Evolutionary conservation across 1,139 yeast species (phyloP).

Genomic region (Hyphopichia burtonii): DNA sequence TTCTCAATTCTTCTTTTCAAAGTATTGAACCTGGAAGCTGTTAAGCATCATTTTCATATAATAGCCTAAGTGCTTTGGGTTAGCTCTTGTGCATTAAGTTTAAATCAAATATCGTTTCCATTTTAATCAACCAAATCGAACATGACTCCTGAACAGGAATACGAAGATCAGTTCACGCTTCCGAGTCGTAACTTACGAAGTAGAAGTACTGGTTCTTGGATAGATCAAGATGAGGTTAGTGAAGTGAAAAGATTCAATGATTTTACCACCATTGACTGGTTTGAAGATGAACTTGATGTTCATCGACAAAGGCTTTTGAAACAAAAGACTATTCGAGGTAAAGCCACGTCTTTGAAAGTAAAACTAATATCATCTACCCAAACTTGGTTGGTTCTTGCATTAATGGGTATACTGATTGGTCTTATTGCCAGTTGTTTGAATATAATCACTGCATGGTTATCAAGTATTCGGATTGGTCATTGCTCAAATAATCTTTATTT

Average conservation of each 20-base stretch:
- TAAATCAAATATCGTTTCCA: too few species aligned
- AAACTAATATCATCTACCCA: slow-evolving; percentile 50
- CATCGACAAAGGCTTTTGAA: slow-evolving; percentile 40
- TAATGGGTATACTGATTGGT: slow-evolving; percentile 78
- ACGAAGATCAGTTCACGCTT: background rate
- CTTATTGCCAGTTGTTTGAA: slow-evolving; percentile 78
- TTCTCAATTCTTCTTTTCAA: too few species aligned
- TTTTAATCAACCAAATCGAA: too few species aligned
- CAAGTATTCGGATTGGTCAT: slow-evolving; percentile 74
- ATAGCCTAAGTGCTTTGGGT: too few species aligned
- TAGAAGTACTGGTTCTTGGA: slow-evolving; percentile 38
- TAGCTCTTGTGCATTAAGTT: too few species aligned
- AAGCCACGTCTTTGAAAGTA: slow-evolving; percentile 17
- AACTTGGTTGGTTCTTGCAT: slow-evolving; percentile 73
- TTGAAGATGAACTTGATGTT: slow-evolving; percentile 67
- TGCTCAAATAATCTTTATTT: slow-evolving; percentile 71
- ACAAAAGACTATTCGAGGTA: slow-evolving; percentile 12
- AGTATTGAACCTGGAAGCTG: too few species aligned
- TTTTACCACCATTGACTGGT: slow-evolving; percentile 81
- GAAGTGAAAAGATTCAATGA: slow-evolving; percentile 52
- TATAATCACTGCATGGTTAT: slow-evolving; percentile 82
- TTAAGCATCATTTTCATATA: too few species aligned
- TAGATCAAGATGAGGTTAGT: slow-evolving; percentile 31
- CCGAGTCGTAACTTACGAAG: slow-evolving; percentile 12
- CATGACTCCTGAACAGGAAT: background rate